phyloP scores from a whole-genome alignment of 371 early-diverging fungal genomes.

The Lichtheimia ramosa region DNA sequence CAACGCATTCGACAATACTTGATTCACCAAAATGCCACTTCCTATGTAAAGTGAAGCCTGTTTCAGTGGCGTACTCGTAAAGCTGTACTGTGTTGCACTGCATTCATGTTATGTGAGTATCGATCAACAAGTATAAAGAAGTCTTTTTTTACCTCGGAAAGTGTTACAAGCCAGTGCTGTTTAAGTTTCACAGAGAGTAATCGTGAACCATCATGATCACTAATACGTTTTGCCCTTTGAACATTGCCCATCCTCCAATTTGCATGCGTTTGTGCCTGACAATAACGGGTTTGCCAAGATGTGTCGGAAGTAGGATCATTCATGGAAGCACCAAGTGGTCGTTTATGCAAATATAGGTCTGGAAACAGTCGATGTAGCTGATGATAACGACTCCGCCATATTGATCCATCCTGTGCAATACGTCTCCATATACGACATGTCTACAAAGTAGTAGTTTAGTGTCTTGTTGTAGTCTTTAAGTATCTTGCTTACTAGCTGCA shows the following conservation, averaged over 20 bases:
- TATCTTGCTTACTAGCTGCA: conserved; percentile 35
- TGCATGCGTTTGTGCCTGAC: conserved; percentile 35
- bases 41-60: conserved; percentile 22
- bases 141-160: conserved; percentile 35
- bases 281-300: conserved; percentile 39
- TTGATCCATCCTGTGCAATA: conserved; percentile 32
- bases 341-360: conserved; percentile 35
- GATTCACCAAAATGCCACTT: conserved; percentile 41
- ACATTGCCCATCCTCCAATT: conserved; percentile 48
- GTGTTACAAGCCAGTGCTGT: conserved; percentile 28
- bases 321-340: neutral
- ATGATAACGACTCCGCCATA: conserved; percentile 33
- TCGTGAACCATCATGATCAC: conserved; percentile 22
- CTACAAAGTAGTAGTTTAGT: conserved; percentile 11
- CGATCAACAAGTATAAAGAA: neutral
- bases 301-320: neutral
- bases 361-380: conserved; percentile 26
- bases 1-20: conserved; percentile 41
- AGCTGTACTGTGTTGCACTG: conserved; percentile 39
- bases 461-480: neutral
- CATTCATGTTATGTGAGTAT: neutral
- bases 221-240: conserved; percentile 30
- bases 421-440: conserved; percentile 40
- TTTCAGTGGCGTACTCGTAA: conserved; percentile 27
- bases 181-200: conserved; percentile 38